phyloP scores from a whole-genome alignment of 1,139 yeast genomes.

The Meyerozyma athensensis region DNA sequence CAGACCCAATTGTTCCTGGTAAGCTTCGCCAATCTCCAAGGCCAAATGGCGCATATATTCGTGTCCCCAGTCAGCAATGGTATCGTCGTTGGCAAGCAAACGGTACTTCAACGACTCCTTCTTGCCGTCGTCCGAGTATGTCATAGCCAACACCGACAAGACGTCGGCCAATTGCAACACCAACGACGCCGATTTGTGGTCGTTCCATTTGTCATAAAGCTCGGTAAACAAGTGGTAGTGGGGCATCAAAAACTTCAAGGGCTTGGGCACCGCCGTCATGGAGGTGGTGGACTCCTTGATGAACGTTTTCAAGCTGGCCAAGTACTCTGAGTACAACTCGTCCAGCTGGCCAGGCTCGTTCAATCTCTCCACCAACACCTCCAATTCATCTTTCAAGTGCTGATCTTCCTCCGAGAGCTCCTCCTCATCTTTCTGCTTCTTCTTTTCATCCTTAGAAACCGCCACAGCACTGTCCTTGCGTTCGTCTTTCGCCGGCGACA shows the following conservation, averaged over 20 bases:
- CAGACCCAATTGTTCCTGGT: slow-evolving; percentile 59
- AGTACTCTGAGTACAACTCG: slow-evolving; percentile 51
- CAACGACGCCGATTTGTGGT: slow-evolving; percentile 22
- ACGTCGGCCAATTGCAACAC: slow-evolving; percentile 61
- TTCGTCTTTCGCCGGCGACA: slow-evolving; percentile 1
- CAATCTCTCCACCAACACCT: slow-evolving; percentile 77
- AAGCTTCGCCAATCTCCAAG: slow-evolving; percentile 87
- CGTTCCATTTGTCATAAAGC: slow-evolving; percentile 65
- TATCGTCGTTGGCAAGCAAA: slow-evolving; percentile 46
- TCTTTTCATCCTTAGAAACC: slow-evolving; percentile 15
- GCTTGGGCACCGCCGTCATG: slow-evolving; percentile 99
- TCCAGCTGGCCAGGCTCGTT: slow-evolving; percentile 38
- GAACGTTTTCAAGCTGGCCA: slow-evolving; percentile 65
- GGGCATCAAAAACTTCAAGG: slow-evolving; percentile 90
- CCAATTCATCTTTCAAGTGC: slow-evolving; percentile 82
- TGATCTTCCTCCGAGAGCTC: slow-evolving; percentile 93
- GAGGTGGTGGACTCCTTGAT: slow-evolving; percentile 94
- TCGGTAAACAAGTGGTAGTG: slow-evolving; percentile 65
- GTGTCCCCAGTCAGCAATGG: slow-evolving; percentile 92
- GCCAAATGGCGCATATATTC: slow-evolving; percentile 96
- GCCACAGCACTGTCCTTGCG: neutral
- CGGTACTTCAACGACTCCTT: slow-evolving; percentile 81
- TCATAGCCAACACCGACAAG: slow-evolving; percentile 91
- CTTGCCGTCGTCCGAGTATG: slow-evolving; percentile 80
- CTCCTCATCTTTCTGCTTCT: slow-evolving; percentile 50